Base-by-base conservation (phyloP, 768 basidiomycete genomes). In the Coprinopsis marcescibilis region DNA sequence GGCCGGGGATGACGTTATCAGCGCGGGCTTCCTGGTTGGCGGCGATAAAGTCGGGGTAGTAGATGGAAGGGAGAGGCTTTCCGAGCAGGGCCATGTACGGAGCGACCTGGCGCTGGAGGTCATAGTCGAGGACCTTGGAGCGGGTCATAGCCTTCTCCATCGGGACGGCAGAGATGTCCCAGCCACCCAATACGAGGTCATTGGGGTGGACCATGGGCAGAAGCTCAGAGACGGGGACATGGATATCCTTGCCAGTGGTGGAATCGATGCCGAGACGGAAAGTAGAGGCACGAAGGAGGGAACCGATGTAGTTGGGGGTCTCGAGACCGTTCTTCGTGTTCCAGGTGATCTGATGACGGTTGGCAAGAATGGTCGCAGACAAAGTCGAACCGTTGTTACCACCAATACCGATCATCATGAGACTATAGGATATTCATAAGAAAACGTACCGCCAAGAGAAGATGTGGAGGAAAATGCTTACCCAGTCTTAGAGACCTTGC, bases 201-300 rank as follows among this genome's bases (percentile, higher is more conserved):
- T 96, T 94, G 41, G 95, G 95, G 69, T 98, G 93, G 39, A 94
- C 92, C 90, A 95, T 96, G 39, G 94, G 94, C 34, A 96, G 77
- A 52, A 97, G 80, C 58, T 95, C 93, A 8, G 84, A 88, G 59
- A 98, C 70, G 14, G 96, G 96, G 52, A 95, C 83, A 58, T 93
- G 77, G 54, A 98, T 80, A 59, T 98, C 96, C 69, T 91, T 89
- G 56, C 86, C 87, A 2, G 83, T 82, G 24, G 64, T 59, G 30
- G 80, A 77, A 54, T 98, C 91, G 45, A 77, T 76, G 35, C 96
- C 96, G 48, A 99, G 77, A 59, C 89, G 83, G 51, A 98, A 78
- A 42, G 96, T 99, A 36, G 93, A 96, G 2, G 94, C 95, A 52
- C 94, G 90, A 47, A 98, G 83, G 58, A 99, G 73, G 17, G 95